Evolutionary conservation across 768 basidiomycete genomes (phyloP), one percentile per base, ranked within the genome.

Genomic region (Leccinum incarnatum): DNA sequence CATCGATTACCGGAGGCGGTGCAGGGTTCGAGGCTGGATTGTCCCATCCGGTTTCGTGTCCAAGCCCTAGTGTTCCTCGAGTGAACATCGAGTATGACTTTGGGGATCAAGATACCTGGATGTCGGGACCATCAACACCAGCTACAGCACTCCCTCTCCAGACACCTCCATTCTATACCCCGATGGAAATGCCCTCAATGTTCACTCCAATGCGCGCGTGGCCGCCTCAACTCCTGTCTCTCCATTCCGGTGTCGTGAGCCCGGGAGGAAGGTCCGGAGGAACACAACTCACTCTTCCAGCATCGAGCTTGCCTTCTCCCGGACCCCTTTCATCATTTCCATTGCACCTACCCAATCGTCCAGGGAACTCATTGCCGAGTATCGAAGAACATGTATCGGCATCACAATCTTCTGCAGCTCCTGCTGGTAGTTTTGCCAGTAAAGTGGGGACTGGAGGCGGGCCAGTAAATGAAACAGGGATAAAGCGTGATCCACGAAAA

Each of bases 141-240:
- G 60, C 34, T 12, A 68, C 68, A 17, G 62, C 62, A 21, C 29
- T 64, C 45, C 68, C 68, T 19, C 51, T 70, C 12, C n/a, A 32
- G 29, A 62, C 62, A 7, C 60, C 69, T 32, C 69, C 68, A 2
- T 69, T 71, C 51, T 72, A 70, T 52, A 70, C 68, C 2, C 70
- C 66, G 2, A 69, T 68, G 69, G 69, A 71, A 12, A 53, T 58
- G 46, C 59, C 60, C 1, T 62, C 60, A 15, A 51, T 17, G 19
- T 36, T 30, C 12, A 61, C 56, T 1, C 68, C 70, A n/a, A 54
- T 64, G 59, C 55, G 25, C 27, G 42, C 27, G 42, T 53, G 54
- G 19, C 63, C 61, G 0, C 57, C 60, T 48, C 60, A 55, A 11
- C 6, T 56, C 6, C 29, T 59, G 10, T 36, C 63, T 17, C 37